Base-by-base conservation (phyloP, 192 early-diverging fungal genomes). In the Entomortierella lignicola region DNA sequence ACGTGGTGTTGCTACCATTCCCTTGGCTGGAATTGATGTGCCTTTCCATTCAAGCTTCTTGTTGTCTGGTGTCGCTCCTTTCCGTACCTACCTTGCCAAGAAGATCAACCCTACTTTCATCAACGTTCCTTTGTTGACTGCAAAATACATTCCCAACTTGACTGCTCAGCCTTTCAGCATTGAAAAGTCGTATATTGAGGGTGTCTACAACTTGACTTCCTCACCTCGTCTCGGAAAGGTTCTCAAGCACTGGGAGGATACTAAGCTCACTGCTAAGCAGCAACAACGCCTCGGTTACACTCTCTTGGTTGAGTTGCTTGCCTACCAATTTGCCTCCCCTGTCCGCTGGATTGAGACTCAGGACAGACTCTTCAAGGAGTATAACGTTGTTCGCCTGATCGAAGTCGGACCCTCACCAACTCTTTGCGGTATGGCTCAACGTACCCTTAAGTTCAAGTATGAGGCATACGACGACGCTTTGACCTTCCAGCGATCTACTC, bases 21-120 rank as follows among this genome's bases (percentile, higher is more conserved):
- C 96, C 56, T 83, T 98, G 2, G 87, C 88, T 7, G 96, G 96
- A 62, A 94, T 98, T 63, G 97, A 98, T 79, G 94, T 98, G 59
- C 97, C 97, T 29, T 98, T 97, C 94, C 97, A 98, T 87, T 97
- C 96, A 8, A 90, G 87, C 75, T 96, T 96, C 92, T 88, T 98
- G 77, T 81, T 94, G 51, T 94, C 90, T 61, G 97, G 97, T 81
- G 94, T 98, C 61, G 86, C 90, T 25, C 94, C 97, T 44, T 98
- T 98, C 94, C 92, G 95, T 59, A 89, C 89, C 47, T 92, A 95
- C 74, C 80, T 98, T 42, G 87, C 87, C 69, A 93, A 92, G 81
- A 95, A 94, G 83, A 86, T 98, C 68, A 92, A 94, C 66, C 87
- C 92, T 51, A 86, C 91, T 52, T 89, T 91, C 81, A 87, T 98